Base-by-base conservation (phyloP, 179 eudicot species). In the Vitellaria paradoxa region DNA sequence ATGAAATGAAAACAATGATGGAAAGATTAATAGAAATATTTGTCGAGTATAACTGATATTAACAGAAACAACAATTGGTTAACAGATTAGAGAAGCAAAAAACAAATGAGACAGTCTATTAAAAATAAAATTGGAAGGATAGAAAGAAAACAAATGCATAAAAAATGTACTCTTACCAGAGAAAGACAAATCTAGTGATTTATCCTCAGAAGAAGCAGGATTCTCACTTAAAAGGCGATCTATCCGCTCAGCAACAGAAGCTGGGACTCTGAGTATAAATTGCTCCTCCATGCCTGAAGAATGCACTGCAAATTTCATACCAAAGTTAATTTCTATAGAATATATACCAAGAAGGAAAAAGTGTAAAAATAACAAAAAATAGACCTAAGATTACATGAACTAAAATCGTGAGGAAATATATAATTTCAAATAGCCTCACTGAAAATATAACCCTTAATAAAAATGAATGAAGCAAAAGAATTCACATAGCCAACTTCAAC, bases 241-340 rank as follows among this genome's bases (percentile, higher is more conserved):
- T 50, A 94, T 87, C 59, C 87, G 88, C 81, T 93, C 93, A 40
- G 98, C 97, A 37, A 94, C 84, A 68, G 98, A 86, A 69, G 98
- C 93, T 52, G 97, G 97, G 77, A 94, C 98, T 79, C 98, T 85
- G 65, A 94, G 81, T 64, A 94, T 82, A 74, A 94, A 94, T 67
- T 94, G 98, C 80, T 93, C 97, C 80, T 93, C 97, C 98, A 94
- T 94, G 49, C 73, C 86, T 82, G 52, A 72, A 65, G 20, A 81
- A 47, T 46, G 21, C n/a, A 52, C 60, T 17, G 55, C 7, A 12
- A 75, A 61, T 10, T 20, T 20, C 4, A 11, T 52, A 78, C 64
- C 64, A 78, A 70, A 72, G 13, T 72, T 79, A 52, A 2, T 10
- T n/a, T 5, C 64, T 60, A 60, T 20, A 60, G 45, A 42, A 42